Base-by-base conservation (phyloP, 176 grass and related monocot genomes). In the Carex parvula region DNA sequence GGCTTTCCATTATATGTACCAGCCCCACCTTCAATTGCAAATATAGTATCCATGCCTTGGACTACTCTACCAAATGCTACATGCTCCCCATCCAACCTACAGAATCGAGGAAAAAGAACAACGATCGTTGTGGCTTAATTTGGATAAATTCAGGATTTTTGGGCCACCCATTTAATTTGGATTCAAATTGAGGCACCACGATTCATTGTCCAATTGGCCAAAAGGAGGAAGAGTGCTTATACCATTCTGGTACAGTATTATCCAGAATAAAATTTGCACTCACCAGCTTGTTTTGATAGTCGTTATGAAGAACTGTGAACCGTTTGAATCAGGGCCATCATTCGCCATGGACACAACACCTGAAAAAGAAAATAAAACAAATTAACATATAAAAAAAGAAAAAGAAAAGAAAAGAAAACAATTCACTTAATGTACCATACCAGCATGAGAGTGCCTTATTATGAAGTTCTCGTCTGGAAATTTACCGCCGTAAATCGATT, bases 241-340 rank as follows among this genome's bases (percentile, higher is more conserved):
- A 74, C 69, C 83, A 53, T 76, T 41, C n/a, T 81, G 57, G 3
- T 52, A 35, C 21, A 4, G 7, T 72, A 41, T 4, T 72, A 18
- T 79, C 5, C 32, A 76, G 46, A 55, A 15, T 76, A 76, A 55
- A 76, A 13, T 55, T 17, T n/a, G 20, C 80, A 63, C 62, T 70
- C 84, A 98, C 95, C 95, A 98, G 86, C 89, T 86, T 42, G 92
- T 92, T 88, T 95, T 98, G 71, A 98, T 89, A 35, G 95, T 98
- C 60, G 95, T 98, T 85, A 98, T 93, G 84, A 95, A 98, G 85
- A 98, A 98, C 80, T 98, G 95, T 10, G 95, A 98, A 71, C 91
- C 95, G 24, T 98, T 98, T 14, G 95, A 94, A 74, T 98, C 89
- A 42, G 93, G 85, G 67, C 88, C 92, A 35, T 87, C 87, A 64